A percentile compares a stretch with the other conserved stretches of the same genome.
These are phyloP conservation scores for Diospyros lotus DNA, from an alignment of 148 eudicot genomes.

Conservation along the genomic window DNA sequence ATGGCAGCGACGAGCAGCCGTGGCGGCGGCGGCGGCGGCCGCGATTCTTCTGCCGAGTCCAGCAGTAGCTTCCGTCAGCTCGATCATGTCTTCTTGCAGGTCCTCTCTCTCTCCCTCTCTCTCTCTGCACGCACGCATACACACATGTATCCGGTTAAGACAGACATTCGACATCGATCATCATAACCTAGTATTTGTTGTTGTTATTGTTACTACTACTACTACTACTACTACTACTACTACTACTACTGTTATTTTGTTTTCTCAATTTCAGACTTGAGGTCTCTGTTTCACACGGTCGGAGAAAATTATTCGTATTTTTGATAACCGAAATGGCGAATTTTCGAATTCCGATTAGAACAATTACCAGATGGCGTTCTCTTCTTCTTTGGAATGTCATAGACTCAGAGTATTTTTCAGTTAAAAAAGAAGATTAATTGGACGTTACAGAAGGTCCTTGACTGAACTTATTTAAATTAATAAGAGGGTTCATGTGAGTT, in stretches of 20 bases:
- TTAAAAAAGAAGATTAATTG: too few species aligned
- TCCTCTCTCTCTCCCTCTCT: constrained; percentile 10
- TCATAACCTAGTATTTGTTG: not conserved
- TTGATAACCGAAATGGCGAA: not conserved
- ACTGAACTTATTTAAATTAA: too few species aligned
- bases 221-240: too few species aligned
- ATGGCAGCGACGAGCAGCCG: too few species aligned
- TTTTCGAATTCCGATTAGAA: not conserved
- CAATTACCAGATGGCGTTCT: not conserved
- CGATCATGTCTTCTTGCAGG: constrained; percentile 80
- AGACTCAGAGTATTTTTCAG: too few species aligned
- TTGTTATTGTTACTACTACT: not conserved
- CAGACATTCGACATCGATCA: not conserved
- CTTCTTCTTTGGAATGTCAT: too few species aligned
- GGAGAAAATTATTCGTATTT: not conserved
- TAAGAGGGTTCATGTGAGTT: too few species aligned
- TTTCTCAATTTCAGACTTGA: not conserved
- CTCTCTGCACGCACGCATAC: not conserved
- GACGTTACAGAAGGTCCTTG: too few species aligned
- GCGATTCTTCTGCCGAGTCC: constrained; percentile 32
- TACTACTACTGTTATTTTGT: not conserved
- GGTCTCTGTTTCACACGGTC: not conserved
- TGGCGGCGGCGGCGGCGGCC: too few species aligned
- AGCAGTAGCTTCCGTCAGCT: constrained; percentile 54
- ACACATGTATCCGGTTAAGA: not conserved